Evolutionary conservation across 2,329 filamentous ascomycete species (phyloP), one percentile per base, ranked within the genome.

Genomic region (Alternaria postmessia): DNA sequence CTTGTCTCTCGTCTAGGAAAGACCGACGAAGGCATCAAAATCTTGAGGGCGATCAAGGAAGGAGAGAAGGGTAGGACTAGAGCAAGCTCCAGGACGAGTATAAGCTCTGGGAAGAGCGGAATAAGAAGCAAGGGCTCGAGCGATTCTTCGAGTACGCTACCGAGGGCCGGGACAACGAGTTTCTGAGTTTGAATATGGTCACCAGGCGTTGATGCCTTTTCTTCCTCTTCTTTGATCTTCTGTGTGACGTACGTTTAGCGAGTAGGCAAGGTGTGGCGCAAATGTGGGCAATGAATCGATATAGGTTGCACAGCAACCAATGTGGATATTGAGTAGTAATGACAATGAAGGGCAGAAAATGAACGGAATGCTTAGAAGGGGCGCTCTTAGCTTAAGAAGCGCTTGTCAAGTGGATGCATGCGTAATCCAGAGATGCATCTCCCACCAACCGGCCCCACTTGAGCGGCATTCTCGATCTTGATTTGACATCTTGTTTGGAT

Each of bases 1-100:
- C 69, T 89, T 55, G 82, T 82, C 9, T 76, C 77, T 7, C 72
- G 74, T 46, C 53, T 86, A 52, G 82, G 82, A 6, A 81, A 76
- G 70, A 72, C 66, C 16, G 78, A 80, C 16, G 66, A 66, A 6
- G 76, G 77, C 2, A 54, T 65, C 39, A 73, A 77, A 49, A 70
- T 78, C 20, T 39, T 81, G 38, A 75, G 57, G 63, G 63, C 51
- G 53, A 72, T 71, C 11, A 75, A 57, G 65, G 78, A 75, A 51
- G 68, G 64, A 30, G 63, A 59, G 14, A 64, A 61, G 38, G 62
- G 64, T 5, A 66, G 74, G 49, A 39, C 59, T 18, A 67, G 74
- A 54, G 72, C 72, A 32, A 71, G 67, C 51, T 73, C 71, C 11
- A 60, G 70, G 41, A 67, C 68, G 14, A 75, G 72, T 60, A 59